Percentiles rank a stretch among this genome's conserved stretches.
Conservation (phyloP, 805 yeast species). For the Saturnispora diversa region DNA sequence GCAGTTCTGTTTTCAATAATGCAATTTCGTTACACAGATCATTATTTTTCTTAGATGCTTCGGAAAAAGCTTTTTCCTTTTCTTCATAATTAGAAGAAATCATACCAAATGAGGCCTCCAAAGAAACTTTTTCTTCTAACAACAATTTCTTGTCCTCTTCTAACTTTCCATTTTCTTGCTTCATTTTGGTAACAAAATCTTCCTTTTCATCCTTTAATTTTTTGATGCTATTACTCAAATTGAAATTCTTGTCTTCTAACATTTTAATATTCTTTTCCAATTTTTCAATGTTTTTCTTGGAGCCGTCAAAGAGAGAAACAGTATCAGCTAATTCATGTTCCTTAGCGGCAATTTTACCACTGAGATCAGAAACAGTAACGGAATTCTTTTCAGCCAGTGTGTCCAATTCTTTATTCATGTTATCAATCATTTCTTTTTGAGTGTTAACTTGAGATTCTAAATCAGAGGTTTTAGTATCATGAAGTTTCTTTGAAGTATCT, state of each 20-base stretch:
- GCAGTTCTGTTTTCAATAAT: neutral
- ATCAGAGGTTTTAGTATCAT: too few relatives aligned
- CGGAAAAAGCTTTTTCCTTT: conserved; percentile 3
- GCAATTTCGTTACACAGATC: neutral
- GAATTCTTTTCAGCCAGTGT: too few relatives aligned
- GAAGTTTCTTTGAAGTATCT: too few relatives aligned
- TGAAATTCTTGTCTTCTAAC: neutral
- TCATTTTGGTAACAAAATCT: neutral
- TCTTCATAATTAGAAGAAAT: conserved; percentile 9
- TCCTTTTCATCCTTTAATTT: neutral
- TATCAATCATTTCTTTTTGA: too few relatives aligned
- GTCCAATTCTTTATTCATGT: too few relatives aligned
- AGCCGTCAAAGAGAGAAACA: too few relatives aligned
- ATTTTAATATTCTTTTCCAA: neutral
- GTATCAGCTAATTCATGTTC: too few relatives aligned
- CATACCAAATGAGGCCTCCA: conserved; percentile 8
- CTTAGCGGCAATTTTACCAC: too few relatives aligned
- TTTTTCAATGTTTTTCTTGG: too few relatives aligned
- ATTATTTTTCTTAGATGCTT: neutral
- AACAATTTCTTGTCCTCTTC: conserved; percentile 3
- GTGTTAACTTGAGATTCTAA: too few relatives aligned
- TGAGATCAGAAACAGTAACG: too few relatives aligned
- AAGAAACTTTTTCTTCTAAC: conserved; percentile 6
- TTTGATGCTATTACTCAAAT: neutral
- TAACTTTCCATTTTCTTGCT: neutral